A percentile compares a stretch with the other conserved stretches of the same genome.
Evolutionary conservation across 2,329 filamentous ascomycete species (phyloP).

Genomic region (Tothia fuscella): DNA sequence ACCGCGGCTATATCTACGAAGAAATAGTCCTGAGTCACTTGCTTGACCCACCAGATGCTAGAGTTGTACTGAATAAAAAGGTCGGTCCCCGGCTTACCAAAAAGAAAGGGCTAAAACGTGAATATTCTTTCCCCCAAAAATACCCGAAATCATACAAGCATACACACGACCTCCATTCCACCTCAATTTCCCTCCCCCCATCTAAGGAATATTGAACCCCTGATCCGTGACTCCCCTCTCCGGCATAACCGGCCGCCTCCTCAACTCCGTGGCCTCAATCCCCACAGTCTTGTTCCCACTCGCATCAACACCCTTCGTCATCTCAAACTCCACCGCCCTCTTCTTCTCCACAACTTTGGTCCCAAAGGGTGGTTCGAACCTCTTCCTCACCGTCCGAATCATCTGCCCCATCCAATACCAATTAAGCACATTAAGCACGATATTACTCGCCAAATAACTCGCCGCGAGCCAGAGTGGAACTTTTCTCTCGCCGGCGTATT

Average conservation of each 20-base stretch:
- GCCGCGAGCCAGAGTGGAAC: slow-evolving; percentile 55
- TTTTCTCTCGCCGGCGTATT: slow-evolving; percentile 29
- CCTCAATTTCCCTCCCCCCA: too few species aligned
- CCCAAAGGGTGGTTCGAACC: slow-evolving; percentile 51
- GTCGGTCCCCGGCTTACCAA: too few species aligned
- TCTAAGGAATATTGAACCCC: too few species aligned
- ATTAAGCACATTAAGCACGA: slow-evolving; percentile 64
- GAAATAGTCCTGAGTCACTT: too few species aligned
- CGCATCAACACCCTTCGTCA: slow-evolving; percentile 3
- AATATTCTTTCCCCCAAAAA: too few species aligned
- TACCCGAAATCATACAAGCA: too few species aligned
- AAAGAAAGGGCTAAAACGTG: too few species aligned
- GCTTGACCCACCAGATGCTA: too few species aligned
- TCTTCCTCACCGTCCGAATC: slow-evolving; percentile 65
- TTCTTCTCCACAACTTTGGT: slow-evolving; percentile 23
- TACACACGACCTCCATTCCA: too few species aligned
- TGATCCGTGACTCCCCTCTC: slow-evolving; percentile 5
- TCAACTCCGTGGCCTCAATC: slow-evolving; percentile 6
- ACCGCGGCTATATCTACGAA: too few species aligned
- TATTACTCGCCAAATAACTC: slow-evolving; percentile 57
- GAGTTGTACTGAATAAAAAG: too few species aligned
- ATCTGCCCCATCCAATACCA: slow-evolving; percentile 83
- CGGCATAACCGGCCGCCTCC: slow-evolving; percentile 2
- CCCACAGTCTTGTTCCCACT: slow-evolving; percentile 7
- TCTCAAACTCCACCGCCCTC: background rate